Evolutionary conservation across 1,284 basidiomycete genomes (phyloP), one percentile per base, ranked within the genome.

Genomic region (Leccinum pseudoinsigne): DNA sequence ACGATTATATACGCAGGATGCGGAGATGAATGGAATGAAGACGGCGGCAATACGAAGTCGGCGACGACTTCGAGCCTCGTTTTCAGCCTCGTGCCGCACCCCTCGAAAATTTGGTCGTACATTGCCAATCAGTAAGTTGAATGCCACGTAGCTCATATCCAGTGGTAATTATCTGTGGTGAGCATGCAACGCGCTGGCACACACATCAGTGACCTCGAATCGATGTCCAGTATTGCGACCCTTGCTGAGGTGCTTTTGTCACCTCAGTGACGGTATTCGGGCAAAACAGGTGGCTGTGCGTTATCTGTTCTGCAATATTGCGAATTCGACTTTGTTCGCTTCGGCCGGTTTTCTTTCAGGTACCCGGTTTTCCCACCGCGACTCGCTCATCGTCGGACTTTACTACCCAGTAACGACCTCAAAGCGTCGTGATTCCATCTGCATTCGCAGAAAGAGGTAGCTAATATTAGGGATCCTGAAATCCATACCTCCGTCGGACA

Each of bases 1-100:
- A 16, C 55, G 55, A 67, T 67, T 54, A 54, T 55, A 69, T 71
- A 59, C 56, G 65, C 54, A 26, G 18, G 50, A 58, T 58, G 57
- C 57, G 67, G 67, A 69, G n/a, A 73, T 72, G 71, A 74, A 40
- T 58, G 50, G 55, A 28, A 64, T 54, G 61, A 61, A 55, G 55
- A 57, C 54, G 64, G 51, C 54, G 55, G 53, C 64, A 74, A 72
- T 69, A 65, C 71, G 42, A 45, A 45, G 23, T 72, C 60, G 51
- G 53, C 11, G 59, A 62, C 59, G 57, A 64, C 28, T 28, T 28
- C 28, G 28, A 62, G 31, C 55, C 56, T n/a, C 50, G 23, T 68
- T 18, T 63, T 21, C 8, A 16, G 26, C 23, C 14, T 54, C 18
- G 23, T n/a, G 55, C 18, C 45, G 38, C 11, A 40, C 36, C 36